Evolutionary conservation across 129 eudicot species (phyloP).

Genomic region (Sambucus nigra): DNA sequence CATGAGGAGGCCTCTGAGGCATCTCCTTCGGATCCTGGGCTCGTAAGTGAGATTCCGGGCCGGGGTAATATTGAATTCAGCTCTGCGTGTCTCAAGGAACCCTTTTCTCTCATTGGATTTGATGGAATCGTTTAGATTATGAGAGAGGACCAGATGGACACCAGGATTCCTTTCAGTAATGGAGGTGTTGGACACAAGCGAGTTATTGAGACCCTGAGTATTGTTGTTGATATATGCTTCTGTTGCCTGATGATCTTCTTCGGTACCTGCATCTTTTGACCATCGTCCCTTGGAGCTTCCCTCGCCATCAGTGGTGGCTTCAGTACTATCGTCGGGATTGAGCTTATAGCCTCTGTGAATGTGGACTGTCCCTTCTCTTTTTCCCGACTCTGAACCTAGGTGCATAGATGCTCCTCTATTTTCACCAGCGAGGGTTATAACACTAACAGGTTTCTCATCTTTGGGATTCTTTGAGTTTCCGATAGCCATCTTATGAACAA

Average conservation of each 20-base stretch:
- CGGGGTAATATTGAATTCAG: conserved; percentile 33
- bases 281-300: conserved; percentile 20
- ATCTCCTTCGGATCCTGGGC: conserved; percentile 50
- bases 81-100: conserved; percentile 22
- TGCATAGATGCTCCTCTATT: conserved; percentile 81
- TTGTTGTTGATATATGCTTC: conserved; percentile 54
- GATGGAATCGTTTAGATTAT: conserved; percentile 11
- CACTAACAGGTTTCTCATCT: conserved; percentile 33
- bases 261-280: conserved; percentile 13
- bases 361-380: conserved; percentile 32
- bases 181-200: conserved; percentile 51
- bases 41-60: conserved; percentile 41
- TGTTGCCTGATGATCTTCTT: conserved; percentile 31
- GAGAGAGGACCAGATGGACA: conserved; percentile 35
- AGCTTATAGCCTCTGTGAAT: conserved; percentile 44
- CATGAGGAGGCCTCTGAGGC: conserved; percentile 51
- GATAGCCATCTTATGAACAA: conserved; percentile 27
- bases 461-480: conserved; percentile 15
- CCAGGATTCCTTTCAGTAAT: conserved; percentile 59
- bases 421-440: conserved; percentile 64
- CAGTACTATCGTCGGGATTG: conserved; percentile 47
- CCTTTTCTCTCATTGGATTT: conserved; percentile 15
- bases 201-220: conserved; percentile 65
- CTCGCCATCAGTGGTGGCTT: conserved; percentile 41
- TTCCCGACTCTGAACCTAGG: conserved; percentile 23